Conservation (phyloP, 768 basidiomycete species). For the Lactarius hatsudake region DNA sequence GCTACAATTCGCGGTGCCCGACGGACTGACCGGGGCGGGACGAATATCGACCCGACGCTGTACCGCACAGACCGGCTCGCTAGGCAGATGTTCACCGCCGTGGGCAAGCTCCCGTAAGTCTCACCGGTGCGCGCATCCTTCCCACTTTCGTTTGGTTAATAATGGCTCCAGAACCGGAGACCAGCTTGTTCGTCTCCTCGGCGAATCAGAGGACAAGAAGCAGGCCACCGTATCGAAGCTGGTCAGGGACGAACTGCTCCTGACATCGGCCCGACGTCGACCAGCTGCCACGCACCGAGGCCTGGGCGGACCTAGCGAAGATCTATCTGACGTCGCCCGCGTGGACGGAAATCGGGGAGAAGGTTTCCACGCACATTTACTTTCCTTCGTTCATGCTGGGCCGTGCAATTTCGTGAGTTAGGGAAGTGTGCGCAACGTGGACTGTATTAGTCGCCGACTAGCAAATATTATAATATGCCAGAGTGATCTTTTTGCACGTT, state of each 20-base stretch:
- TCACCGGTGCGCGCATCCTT: conserved; percentile 55
- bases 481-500: too few species aligned
- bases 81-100: conserved; percentile 91
- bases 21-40: conserved; percentile 98
- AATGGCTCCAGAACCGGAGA: conserved; percentile 70
- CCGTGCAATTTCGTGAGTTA: too few species aligned
- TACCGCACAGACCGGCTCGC: conserved; percentile 96
- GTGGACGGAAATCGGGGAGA: conserved; percentile 95
- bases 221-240: conserved; percentile 94
- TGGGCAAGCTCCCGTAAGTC: conserved; percentile 90
- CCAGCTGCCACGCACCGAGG: conserved; percentile 92
- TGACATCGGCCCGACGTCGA: conserved; percentile 97
- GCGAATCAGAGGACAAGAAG: conserved; percentile 98
- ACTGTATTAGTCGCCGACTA: neutral
- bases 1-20: conserved; percentile 91
- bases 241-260: conserved; percentile 90
- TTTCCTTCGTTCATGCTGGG: too few species aligned
- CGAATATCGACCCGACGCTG: conserved; percentile 91
- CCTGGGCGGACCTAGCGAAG: conserved; percentile 93
- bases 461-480: too few species aligned
- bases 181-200: conserved; percentile 90
- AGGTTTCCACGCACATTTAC: conserved; percentile 47
- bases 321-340: conserved; percentile 92
- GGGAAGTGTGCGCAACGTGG: too few species aligned
- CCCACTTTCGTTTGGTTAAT: conserved; percentile 6